Percentiles rank a stretch among this genome's conserved stretches.
phyloP scores from a whole-genome alignment of 106 monocot genomes.

The Apostasia ramifera region DNA sequence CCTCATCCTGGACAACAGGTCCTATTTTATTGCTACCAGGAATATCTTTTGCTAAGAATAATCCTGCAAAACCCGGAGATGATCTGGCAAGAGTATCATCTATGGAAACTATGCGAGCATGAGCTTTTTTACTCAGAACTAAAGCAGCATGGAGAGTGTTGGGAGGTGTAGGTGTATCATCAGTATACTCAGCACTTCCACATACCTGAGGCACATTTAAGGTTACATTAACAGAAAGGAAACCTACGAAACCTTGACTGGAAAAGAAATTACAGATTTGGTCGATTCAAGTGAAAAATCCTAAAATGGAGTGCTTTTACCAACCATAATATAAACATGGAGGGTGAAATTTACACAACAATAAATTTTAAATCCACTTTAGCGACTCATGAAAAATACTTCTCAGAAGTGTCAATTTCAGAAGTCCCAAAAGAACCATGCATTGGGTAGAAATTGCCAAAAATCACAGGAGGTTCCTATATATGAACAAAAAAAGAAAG shows the following conservation, averaged over 20 bases:
- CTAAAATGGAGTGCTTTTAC: no score
- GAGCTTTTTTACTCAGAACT: slow-evolving; percentile 80
- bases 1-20: slow-evolving; percentile 70
- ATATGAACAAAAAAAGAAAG: no score
- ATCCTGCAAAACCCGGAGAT: slow-evolving; percentile 75
- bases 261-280: no score
- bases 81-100: slow-evolving; percentile 76
- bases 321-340: no score
- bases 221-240: neutral
- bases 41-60: slow-evolving; percentile 74
- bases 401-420: no score
- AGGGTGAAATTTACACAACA: no score
- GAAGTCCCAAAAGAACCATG: no score
- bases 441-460: no score
- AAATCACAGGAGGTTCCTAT: no score
- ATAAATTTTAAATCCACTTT: no score
- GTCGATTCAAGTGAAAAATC: no score
- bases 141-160: slow-evolving; percentile 80
- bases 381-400: no score
- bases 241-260: neutral
- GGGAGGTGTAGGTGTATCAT: slow-evolving; percentile 66
- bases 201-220: slow-evolving; percentile 49
- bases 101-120: slow-evolving; percentile 80
- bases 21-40: slow-evolving; percentile 83
- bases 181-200: slow-evolving; percentile 87